Conservation (phyloP, 1,284 basidiomycete species). For the Malassezia caprae region DNA sequence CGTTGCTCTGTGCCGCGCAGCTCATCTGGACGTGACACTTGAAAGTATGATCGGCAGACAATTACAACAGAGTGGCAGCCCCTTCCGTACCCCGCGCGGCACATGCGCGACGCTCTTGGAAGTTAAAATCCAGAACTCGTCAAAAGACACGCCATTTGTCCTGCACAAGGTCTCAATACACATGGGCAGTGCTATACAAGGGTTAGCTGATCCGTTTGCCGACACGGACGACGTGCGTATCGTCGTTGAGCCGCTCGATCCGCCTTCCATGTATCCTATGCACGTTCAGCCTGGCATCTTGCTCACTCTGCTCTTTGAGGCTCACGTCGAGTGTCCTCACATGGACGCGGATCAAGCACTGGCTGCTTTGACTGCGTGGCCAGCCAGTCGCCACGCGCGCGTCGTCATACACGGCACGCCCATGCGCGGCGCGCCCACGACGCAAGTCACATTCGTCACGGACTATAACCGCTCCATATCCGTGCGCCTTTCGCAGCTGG, state of each 20-base stretch:
- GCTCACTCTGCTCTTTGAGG: constrained; percentile 13
- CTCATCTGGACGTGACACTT: neutral
- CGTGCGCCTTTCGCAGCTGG: neutral
- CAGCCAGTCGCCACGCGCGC: neutral
- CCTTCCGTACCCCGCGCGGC: neutral
- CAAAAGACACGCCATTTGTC: neutral
- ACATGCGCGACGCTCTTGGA: constrained; percentile 19
- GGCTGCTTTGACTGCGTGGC: neutral
- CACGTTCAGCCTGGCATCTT: neutral
- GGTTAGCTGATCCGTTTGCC: neutral
- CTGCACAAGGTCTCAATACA: constrained; percentile 3
- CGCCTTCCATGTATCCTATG: neutral
- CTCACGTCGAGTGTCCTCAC: neutral
- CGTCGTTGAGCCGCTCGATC: neutral
- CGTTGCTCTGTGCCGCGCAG: neutral
- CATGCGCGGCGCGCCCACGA: neutral
- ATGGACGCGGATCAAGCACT: neutral
- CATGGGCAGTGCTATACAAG: neutral
- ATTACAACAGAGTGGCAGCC: no score
- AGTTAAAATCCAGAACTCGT: constrained; percentile 27
- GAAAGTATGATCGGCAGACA: neutral
- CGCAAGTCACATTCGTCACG: neutral
- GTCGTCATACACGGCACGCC: constrained; percentile 6
- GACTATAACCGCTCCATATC: constrained; percentile 8
- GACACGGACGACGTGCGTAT: neutral